These are phyloP conservation scores for Melaleuca alternifolia DNA, from an alignment of 345 rosid species.

Conservation along the genomic window DNA sequence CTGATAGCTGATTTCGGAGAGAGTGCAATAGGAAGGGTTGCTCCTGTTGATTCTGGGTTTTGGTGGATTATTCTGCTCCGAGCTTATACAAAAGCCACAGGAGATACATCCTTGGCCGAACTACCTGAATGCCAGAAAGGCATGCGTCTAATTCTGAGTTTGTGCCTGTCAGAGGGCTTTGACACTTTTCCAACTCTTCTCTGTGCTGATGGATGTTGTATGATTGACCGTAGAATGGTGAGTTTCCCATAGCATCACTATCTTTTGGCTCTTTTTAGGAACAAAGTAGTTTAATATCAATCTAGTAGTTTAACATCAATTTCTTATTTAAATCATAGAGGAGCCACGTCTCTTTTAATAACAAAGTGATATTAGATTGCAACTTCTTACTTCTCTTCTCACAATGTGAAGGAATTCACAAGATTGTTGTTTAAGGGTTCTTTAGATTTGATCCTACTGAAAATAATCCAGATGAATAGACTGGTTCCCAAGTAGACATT, in stretches of 20 bases:
- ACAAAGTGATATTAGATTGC: neutral
- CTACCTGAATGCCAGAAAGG: conserved; percentile 95
- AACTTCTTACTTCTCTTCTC: neutral
- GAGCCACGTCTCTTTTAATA: neutral
- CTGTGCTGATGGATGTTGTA: conserved; percentile 96
- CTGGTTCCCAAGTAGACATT: neutral
- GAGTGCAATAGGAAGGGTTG: conserved; percentile 97
- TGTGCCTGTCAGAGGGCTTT: conserved; percentile 91
- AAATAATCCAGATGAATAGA: neutral
- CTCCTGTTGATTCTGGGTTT: conserved; percentile 95
- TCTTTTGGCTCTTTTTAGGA: neutral
- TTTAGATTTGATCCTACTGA: neutral
- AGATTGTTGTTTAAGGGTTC: neutral
- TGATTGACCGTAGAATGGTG: conserved; percentile 99
- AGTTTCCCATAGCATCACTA: conserved; percentile 9
- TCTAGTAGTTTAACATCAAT: neutral
- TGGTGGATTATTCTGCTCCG: conserved; percentile 96
- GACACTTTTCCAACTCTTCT: conserved; percentile 97
- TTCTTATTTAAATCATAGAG: neutral
- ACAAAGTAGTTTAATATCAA: neutral
- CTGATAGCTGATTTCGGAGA: conserved; percentile 93
- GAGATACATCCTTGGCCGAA: conserved; percentile 80
- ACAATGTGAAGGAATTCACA: neutral
- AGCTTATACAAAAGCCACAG: conserved; percentile 87
- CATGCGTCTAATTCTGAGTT: conserved; percentile 76